These are phyloP conservation scores for Blastomyces percursus DNA, from an alignment of 2,329 filamentous ascomycete species.

Conservation along the genomic window DNA sequence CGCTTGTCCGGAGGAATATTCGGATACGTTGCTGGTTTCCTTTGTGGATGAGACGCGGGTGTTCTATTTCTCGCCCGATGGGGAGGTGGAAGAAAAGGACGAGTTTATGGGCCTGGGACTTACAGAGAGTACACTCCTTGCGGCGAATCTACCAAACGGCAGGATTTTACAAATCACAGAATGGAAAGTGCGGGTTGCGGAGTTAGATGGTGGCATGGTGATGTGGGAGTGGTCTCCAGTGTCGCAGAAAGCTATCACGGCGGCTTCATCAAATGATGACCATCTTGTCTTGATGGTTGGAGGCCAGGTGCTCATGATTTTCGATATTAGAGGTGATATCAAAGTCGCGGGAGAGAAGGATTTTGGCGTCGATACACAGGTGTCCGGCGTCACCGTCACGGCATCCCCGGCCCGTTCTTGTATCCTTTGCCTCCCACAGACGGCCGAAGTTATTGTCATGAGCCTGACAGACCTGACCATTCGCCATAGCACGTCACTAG, in stretches of 20 bases:
- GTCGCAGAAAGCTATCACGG: constrained; percentile 52
- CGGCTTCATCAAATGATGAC: constrained; percentile 61
- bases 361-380: constrained; percentile 58
- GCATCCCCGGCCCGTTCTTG: constrained; percentile 53
- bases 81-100: constrained; percentile 79
- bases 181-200: constrained; percentile 50
- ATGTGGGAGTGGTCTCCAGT: constrained; percentile 37
- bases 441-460: constrained; percentile 66
- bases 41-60: constrained; percentile 74
- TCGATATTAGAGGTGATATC: constrained; percentile 52
- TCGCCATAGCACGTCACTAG: constrained; percentile 53
- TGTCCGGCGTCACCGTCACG: constrained; percentile 74
- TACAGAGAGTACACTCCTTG: constrained; percentile 60
- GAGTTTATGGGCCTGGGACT: constrained; percentile 59
- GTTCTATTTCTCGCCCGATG: constrained; percentile 62
- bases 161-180: constrained; percentile 68
- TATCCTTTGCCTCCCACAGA: constrained; percentile 78
- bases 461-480: constrained; percentile 55
- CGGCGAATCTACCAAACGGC: constrained; percentile 51
- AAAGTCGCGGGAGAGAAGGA: constrained; percentile 48
- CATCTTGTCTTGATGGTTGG: constrained; percentile 64
- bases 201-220: constrained; percentile 37
- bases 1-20: constrained; percentile 32
- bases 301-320: constrained; percentile 59
- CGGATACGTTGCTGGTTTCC: constrained; percentile 66